Evolutionary conservation across 148 eudicot genomes (phyloP), one percentile per base, ranked within the genome.

Genomic region (Fallopia convolvulus): DNA sequence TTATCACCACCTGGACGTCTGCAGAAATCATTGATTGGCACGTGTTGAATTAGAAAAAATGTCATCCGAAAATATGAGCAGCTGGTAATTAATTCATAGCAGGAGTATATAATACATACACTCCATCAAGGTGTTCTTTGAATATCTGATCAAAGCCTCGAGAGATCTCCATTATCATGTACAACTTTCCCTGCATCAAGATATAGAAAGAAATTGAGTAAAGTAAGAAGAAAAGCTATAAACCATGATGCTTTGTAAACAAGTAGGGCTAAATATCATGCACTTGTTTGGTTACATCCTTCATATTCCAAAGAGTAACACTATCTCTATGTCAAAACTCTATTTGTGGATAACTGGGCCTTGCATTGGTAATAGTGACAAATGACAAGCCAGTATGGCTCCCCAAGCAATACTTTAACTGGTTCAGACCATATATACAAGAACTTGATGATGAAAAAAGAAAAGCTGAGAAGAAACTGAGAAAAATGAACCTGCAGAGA

Each of bases 91-190:
- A 55, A 55, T 55, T 8, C 15, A 55, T 55, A 55, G 26, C 61
- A 55, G n/a, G 61, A 55, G 61, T 55, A n/a, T 55, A n/a, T 0
- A 55, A 55, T 49, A 85, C 93, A 72, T 92, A 94, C 99, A 84
- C 79, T 73, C 99, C 99, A 89, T 94, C 99, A 79, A 94, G 99
- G 88, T 94, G 99, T 83, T 94, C 99, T 84, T 94, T 94, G 78
- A 90, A 92, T 73, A 80, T 92, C 87, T 92, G 94, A 82, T 94
- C 99, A 85, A 94, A 94, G 74, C 79, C 85, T 66, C 99, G 96
- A 74, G 91, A 92, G 52, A 94, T 92, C 85, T 94, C 99, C 99
- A 94, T 89, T 74, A 84, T 88, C 96, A 87, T 90, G 85, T 90
- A 92, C 78, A 94, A 78, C 79, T 92, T 94, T 36, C 99, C 99